Conservation (phyloP, 768 basidiomycete genomes). For the Leccinellum albellum region DNA sequence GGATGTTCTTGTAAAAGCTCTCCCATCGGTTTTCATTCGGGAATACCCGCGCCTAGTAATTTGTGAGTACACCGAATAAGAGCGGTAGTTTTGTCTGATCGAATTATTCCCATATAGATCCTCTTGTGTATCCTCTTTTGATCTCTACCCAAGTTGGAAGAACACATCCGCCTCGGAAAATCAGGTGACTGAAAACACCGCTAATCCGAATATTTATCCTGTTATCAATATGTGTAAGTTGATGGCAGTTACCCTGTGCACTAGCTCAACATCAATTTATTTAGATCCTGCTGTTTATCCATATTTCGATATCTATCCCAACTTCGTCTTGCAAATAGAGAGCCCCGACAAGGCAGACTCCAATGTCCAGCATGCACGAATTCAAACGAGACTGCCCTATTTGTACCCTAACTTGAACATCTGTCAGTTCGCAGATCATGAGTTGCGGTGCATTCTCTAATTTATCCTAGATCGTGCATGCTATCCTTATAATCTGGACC, state of each 20-base stretch:
- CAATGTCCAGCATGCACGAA: neutral
- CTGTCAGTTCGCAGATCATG: constrained; percentile 28
- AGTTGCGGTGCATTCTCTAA: neutral
- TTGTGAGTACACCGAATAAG: constrained; percentile 19
- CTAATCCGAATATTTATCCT: constrained; percentile 21
- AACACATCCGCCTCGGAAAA: neutral
- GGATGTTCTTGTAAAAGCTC: constrained; percentile 35
- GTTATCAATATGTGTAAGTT: constrained; percentile 20
- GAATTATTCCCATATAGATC: constrained; percentile 8
- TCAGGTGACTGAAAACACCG: neutral
- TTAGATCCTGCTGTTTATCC: constrained; percentile 42
- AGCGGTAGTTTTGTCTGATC: constrained; percentile 2
- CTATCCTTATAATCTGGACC: constrained; percentile 39
- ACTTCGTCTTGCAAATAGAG: constrained; percentile 1
- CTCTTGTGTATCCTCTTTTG: constrained; percentile 30
- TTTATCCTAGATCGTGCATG: constrained; percentile 32
- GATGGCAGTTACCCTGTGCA: neutral
- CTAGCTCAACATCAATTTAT: constrained; percentile 19
- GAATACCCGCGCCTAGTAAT: constrained; percentile 27
- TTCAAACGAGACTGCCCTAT: constrained; percentile 8
- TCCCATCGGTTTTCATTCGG: constrained; percentile 45
- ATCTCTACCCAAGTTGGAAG: constrained; percentile 29
- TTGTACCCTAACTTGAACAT: constrained; percentile 26
- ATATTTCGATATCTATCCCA: constrained; percentile 40
- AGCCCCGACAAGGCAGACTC: neutral